Evolutionary conservation across 495 filamentous ascomycete genomes (phyloP).

Genomic region (Aspergillus olivimuriae): DNA sequence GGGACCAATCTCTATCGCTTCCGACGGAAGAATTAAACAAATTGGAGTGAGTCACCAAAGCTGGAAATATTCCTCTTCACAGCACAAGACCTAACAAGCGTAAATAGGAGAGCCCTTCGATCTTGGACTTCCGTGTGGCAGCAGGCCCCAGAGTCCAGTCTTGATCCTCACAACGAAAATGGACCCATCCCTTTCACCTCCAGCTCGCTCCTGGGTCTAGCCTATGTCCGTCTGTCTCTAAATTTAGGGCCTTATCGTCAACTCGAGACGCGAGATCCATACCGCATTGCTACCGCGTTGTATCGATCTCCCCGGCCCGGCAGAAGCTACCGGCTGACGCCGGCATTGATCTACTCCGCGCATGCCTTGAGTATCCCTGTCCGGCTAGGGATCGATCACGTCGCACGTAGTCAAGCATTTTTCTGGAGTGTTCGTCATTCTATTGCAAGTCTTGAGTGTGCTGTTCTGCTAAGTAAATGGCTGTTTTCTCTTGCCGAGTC

Average conservation of each 20-base stretch:
- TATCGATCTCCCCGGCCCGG: constrained; percentile 28
- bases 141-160: constrained; percentile 37
- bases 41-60: constrained; percentile 30
- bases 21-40: constrained; percentile 35
- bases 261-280: constrained; percentile 32
- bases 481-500: constrained; percentile 32
- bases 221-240: constrained; percentile 32
- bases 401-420: constrained; percentile 40
- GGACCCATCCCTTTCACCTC: constrained; percentile 37
- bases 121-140: constrained; percentile 39
- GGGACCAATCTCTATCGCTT: constrained; percentile 24
- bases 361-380: constrained; percentile 38
- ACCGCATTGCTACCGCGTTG: constrained; percentile 26
- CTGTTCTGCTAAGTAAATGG: constrained; percentile 44
- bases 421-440: constrained; percentile 47
- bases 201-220: constrained; percentile 32
- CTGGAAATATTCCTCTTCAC: too few relatives aligned
- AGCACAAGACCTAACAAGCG: constrained; percentile 1
- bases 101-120: constrained; percentile 26
- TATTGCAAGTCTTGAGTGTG: constrained; percentile 43
- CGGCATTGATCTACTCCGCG: constrained; percentile 33
- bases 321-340: constrained; percentile 31
- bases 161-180: constrained; percentile 36
- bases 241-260: constrained; percentile 33
- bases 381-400: constrained; percentile 34